Base-by-base conservation (phyloP, 2,329 filamentous ascomycete species). In the Byssoonygena ceratinophila region DNA sequence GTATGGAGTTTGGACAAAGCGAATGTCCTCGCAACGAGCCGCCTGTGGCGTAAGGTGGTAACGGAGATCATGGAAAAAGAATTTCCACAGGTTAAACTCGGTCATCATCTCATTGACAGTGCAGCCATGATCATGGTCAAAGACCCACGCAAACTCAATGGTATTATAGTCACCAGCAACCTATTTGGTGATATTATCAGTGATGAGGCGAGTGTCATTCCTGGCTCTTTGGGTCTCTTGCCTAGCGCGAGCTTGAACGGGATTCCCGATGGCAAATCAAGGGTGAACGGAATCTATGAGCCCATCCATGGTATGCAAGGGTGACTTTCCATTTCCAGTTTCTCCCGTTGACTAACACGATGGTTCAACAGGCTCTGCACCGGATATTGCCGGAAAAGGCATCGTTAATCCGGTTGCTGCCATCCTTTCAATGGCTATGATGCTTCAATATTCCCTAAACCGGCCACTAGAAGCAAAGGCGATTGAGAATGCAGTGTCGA, bases 81-180 rank as follows among this genome's bases (percentile, higher is more conserved):
- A 76, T 97, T 94, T 74, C 89, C 91, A 2, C 81, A 91, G 67
- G 72, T 96, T 43, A 80, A 86, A 74, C 73, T 94, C 40, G 81
- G 83, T 59, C 91, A 95, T 69, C 90, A 97, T 68, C 79, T 97
- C 47, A 95, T 97, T 66, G 91, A 97, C 73, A 87, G 82, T 53
- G 91, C 91, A n/a, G 91, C 91, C 59, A 96, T 97, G 90, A 76
- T 96, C 61, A 88, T 97, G 85, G 80, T 97, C 65, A 96, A 94
- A 83, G 91, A 90, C 71, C 91, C 91, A 8, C 77, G 83, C 9
- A 80, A 82, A 20, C 76, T 97, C 50, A 97, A 96, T 68, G 92
- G 91, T 51, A 82, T 97, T 32, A 80, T 97, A 44, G 83, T 97
- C 58, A 94, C 90, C 11, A 90, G 84, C 75, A 98, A 97, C 71